Base-by-base conservation (phyloP, 768 basidiomycete genomes). In the Leccinum truebloodii region DNA sequence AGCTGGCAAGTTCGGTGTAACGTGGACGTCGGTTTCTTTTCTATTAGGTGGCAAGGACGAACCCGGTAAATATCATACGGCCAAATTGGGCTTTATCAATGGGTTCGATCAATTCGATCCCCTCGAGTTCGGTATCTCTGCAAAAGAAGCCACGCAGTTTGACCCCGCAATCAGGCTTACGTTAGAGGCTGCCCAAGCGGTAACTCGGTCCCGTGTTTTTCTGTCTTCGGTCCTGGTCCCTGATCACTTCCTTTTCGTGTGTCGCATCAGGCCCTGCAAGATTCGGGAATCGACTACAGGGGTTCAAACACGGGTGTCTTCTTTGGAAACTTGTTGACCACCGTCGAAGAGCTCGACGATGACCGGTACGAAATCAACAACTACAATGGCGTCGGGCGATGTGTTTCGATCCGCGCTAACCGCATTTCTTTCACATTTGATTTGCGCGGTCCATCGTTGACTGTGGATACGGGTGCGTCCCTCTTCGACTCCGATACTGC, bases 271-370 rank as follows among this genome's bases (percentile, higher is more conserved):
- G 77, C 78, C 2, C 70, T 83, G 18, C 73, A 78, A 51, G 81
- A 83, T 63, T 80, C 81, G 2, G 81, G 80, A 7, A 77, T 82
- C 44, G 75, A 81, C 61, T 81, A 77, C 59, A 72, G 81, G 54
- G 74, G 73, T 20, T 71, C 71, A 26, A 77, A 76, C 13, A 76
- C 82, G 28, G 80, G 80, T 1, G 76, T 75, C 55, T 83, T 73
- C 62, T 76, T 74, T 10, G 74, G 80, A 2, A 72, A 71, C 57
- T 24, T 74, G 26, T 64, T 69, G 59, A 68, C 66, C 1, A 72
- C 72, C 12, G 63, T 62, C 18, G 65, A 69, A 20, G 72, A 72
- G 61, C 66, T 72, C 7, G 66, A 69, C 41, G 72, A 74, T 32
- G 71, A 70, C 8, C 67, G 71, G 18, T 54, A 61, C 51, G 71